phyloP scores from a whole-genome alignment of 129 eudicot genomes.

The Pulicaria dysenterica region DNA sequence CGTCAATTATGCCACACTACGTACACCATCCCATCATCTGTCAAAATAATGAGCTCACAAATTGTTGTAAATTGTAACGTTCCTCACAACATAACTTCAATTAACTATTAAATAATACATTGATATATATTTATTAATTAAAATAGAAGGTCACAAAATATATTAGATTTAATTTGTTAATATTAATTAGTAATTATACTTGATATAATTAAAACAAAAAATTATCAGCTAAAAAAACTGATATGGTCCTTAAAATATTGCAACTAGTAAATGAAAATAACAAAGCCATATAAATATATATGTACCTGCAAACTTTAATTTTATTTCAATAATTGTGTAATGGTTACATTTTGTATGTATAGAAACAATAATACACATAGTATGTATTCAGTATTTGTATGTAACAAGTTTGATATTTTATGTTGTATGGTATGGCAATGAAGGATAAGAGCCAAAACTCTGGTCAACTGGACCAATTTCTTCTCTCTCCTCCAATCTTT shows the following conservation, averaged over 20 bases:
- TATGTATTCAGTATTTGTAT: conserved; percentile 24
- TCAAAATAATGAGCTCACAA: too few relatives aligned
- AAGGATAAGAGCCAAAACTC: conserved; percentile 64
- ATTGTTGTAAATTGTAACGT: too few relatives aligned
- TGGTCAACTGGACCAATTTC: conserved; percentile 59
- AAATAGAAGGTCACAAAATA: too few relatives aligned
- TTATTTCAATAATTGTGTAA: conserved; percentile 32
- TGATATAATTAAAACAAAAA: not conserved
- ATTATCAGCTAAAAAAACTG: not conserved
- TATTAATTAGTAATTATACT: too few relatives aligned
- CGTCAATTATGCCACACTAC: too few relatives aligned
- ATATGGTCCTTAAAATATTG: not conserved
- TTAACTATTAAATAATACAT: too few relatives aligned
- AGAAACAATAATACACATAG: conserved; percentile 28
- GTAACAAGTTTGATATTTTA: conserved; percentile 36
- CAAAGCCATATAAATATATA: not conserved
- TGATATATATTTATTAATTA: too few relatives aligned
- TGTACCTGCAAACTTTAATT: conserved; percentile 18
- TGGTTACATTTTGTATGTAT: conserved; percentile 38
- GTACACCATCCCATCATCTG: too few relatives aligned
- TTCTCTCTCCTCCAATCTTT: conserved; percentile 42
- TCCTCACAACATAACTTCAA: too few relatives aligned
- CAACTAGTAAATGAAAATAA: not conserved
- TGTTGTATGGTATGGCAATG: conserved; percentile 54
- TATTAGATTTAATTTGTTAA: too few relatives aligned